Evolutionary conservation across 192 early-diverging fungal species (phyloP).

Genomic region (Linnemannia schmuckeri): DNA sequence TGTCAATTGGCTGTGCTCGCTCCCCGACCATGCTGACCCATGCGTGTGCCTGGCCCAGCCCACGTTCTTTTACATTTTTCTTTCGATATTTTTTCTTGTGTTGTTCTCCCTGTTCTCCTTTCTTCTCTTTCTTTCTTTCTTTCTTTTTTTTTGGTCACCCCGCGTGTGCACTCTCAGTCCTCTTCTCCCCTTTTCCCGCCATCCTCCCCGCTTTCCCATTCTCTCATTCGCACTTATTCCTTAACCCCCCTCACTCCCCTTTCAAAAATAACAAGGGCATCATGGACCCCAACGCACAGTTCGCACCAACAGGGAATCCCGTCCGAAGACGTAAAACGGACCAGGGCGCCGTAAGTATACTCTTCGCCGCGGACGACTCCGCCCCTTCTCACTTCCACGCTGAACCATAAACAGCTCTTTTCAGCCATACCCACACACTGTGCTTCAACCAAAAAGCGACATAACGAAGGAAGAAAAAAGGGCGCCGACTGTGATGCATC

Average conservation of each 20-base stretch:
- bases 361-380: background rate
- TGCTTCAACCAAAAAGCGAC: background rate
- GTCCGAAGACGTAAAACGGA: constrained; percentile 27
- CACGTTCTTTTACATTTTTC: constrained; percentile 7
- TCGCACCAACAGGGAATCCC: background rate
- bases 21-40: background rate
- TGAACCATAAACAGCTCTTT: background rate
- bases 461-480: background rate
- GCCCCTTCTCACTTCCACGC: background rate
- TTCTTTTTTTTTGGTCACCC: background rate
- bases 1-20: background rate
- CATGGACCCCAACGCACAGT: constrained; percentile 7
- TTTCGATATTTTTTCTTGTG: background rate
- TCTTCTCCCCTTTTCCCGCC: background rate
- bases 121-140: background rate
- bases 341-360: constrained; percentile 25
- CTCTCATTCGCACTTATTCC: background rate
- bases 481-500: background rate
- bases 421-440: background rate
- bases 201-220: background rate
- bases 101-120: background rate
- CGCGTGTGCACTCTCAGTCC: constrained; percentile 1
- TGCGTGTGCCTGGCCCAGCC: background rate
- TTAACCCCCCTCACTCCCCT: background rate
- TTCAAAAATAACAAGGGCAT: background rate